Evolutionary conservation across 257 asterid species (phyloP), one percentile per base, ranked within the genome.

Genomic region (Nicotiana knightiana): DNA sequence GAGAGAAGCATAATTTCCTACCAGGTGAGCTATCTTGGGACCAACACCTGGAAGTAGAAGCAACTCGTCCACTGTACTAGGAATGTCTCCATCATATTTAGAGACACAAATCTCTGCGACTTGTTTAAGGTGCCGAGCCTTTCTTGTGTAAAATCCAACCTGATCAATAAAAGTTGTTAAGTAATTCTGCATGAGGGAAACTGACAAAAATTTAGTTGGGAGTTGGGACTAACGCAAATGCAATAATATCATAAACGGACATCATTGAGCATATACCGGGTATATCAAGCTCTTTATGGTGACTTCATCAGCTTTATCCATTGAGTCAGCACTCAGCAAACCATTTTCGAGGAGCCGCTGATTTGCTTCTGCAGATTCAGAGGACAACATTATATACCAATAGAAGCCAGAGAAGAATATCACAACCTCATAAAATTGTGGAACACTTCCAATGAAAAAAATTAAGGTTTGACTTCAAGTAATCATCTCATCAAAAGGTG

Each of bases 21-120:
- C 99, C 91, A 96, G 88, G 90, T 96, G 99, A 87, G 99, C 99
- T 96, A 94, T 96, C 91, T 96, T 96, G 16, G 99, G 98, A 80
- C 99, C 99, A 43, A 96, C 93, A 66, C 99, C 99, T 0, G 99
- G 99, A 83, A 96, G 99, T 82, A 76, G 89, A 63, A 96, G 97
- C 88, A 96, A 87, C 80, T 87, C 97, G 33, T 93, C 93, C 79
- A 96, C 43, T 12, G 97, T 93, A 83, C 94, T 89, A 16, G 99
- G 99, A 82, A 96, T 96, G 85, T 96, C 99, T 33, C 98, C 99
- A 67, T 79, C 90, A 79, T 93, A 93, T 83, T 87, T 90, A 12
- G 85, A 57, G 21, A 91, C 90, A 82, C 98, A 96, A 63, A 96
- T 89, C 64, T 86, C 89, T 28, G 97, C 98, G 13, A 96, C 84